Evolutionary conservation across 164 flowering plant genomes (phyloP), one percentile per base, ranked within the genome.

Genomic region (Magnolia officinalis): DNA sequence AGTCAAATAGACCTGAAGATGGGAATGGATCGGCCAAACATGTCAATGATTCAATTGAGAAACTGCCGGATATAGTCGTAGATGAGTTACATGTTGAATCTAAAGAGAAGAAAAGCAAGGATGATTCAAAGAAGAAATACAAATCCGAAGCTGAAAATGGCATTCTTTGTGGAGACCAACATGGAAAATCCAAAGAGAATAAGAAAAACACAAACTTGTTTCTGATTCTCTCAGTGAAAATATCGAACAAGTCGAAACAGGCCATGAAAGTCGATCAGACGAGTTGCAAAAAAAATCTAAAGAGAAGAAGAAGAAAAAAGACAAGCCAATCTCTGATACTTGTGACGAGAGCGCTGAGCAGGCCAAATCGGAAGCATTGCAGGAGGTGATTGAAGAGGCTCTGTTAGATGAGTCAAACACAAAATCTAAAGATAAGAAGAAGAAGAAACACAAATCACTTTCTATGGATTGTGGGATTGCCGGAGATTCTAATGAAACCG

Each of bases 241-340:
- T 64, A 29, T 18, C 10, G 70, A 81, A 66, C 37, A 65, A 70
- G 69, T 37, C 21, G 55, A 50, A 51, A 51, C 21, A 20, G 74
- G 20, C 10, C 7, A 45, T 79, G 80, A 67, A 51, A 9, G 14
- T 49, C 74, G 74, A 52, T 24, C 52, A 26, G 79, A 19, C 1
- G 83, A 79, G 8, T 13, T 71, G 18, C 68, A 23, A 55, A 78
- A 82, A 77, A 83, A 79, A 68, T 2, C 78, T 23, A 86, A 85
- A 78, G 81, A 81, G 14, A 85, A 88, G 67, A 85, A 88, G 67
- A 88, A 80, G 83, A 84, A 79, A 73, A 90, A 83, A 74, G 75
- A n/a, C 70, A 86, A 83, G 76, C 69, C 66, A 72, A 74, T 24
- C 59, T 75, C 85, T 72, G 80, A 75, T 73, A 24, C 83, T 71